Percentiles rank a stretch among this genome's conserved stretches.
phyloP scores from a whole-genome alignment of 2,329 filamentous ascomycete species.

The Tothia fuscella region DNA sequence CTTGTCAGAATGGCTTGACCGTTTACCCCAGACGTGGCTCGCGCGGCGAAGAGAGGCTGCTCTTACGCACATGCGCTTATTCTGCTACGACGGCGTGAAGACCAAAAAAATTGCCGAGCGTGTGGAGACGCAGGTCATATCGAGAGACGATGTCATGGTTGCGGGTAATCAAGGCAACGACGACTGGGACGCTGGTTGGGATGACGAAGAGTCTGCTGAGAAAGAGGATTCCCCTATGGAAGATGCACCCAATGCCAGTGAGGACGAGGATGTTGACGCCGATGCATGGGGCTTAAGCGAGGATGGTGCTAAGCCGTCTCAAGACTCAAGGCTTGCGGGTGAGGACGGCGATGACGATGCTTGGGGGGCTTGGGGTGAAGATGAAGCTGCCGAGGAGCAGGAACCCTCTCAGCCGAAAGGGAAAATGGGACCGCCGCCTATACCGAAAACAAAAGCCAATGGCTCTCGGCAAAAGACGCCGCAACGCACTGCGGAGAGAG shows the following conservation, averaged over 20 bases:
- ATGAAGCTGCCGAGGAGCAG: slow-evolving; percentile 17
- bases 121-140: slow-evolving; percentile 71
- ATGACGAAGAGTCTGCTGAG: slow-evolving; percentile 41
- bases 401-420: slow-evolving; percentile 18
- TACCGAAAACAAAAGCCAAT: slow-evolving; percentile 18
- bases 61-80: slow-evolving; percentile 59
- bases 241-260: slow-evolving; percentile 15
- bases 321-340: slow-evolving; percentile 26
- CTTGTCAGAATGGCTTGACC: slow-evolving; percentile 67
- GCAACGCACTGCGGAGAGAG: slow-evolving; percentile 30
- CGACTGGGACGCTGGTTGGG: slow-evolving; percentile 75
- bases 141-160: slow-evolving; percentile 51
- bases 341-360: slow-evolving; percentile 43
- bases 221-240: slow-evolving; percentile 24
- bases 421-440: slow-evolving; percentile 17
- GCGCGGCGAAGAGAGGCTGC: slow-evolving; percentile 69
- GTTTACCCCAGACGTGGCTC: slow-evolving; percentile 75
- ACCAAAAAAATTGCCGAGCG: slow-evolving; percentile 62
- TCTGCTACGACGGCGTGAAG: slow-evolving; percentile 56
- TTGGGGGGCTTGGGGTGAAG: slow-evolving; percentile 76
- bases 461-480: neutral
- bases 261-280: slow-evolving; percentile 34
- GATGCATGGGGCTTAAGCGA: slow-evolving; percentile 37
- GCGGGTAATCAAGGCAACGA: slow-evolving; percentile 30
- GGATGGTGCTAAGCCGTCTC: slow-evolving; percentile 15